These are phyloP conservation scores for Penicillium riverlandense DNA, from an alignment of 495 filamentous ascomycete species.

Conservation along the genomic window DNA sequence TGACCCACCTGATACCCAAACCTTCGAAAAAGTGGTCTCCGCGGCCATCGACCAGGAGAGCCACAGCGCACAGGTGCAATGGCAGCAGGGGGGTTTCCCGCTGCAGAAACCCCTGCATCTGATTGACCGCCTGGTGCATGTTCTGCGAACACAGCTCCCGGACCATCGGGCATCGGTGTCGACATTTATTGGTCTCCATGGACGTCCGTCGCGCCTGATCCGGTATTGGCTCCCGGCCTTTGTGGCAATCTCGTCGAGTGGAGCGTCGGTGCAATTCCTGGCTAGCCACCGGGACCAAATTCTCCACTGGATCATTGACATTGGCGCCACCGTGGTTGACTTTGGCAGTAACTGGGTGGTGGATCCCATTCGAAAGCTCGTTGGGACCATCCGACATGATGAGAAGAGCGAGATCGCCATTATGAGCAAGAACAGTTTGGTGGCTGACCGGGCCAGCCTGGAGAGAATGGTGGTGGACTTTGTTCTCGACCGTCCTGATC, in stretches of 20 bases:
- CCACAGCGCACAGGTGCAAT: conserved; percentile 29
- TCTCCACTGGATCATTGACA: conserved; percentile 63
- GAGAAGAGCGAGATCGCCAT: conserved; percentile 86
- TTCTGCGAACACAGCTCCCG: conserved; percentile 56
- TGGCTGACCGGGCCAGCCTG: conserved; percentile 81
- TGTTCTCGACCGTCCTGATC: conserved; percentile 64
- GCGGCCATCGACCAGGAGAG: conserved; percentile 54
- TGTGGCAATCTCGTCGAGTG: conserved; percentile 59
- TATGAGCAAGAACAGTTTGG: conserved; percentile 84
- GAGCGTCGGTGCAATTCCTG: conserved; percentile 71
- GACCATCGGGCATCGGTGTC: conserved; percentile 46
- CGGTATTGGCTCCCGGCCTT: conserved; percentile 82
- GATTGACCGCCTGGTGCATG: conserved; percentile 55
- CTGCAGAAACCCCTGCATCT: conserved; percentile 47
- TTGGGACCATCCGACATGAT: conserved; percentile 89
- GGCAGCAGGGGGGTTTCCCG: conserved; percentile 7
- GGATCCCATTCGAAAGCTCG: conserved; percentile 70
- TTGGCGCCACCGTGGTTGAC: conserved; percentile 71
- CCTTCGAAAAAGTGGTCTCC: conserved; percentile 73
- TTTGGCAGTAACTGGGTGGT: conserved; percentile 97
- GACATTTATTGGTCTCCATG: conserved; percentile 47
- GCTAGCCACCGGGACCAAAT: conserved; percentile 66
- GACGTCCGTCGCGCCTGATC: conserved; percentile 66
- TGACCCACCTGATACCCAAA: conserved; percentile 38
- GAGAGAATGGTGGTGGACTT: conserved; percentile 99